phyloP scores from a whole-genome alignment of 495 filamentous ascomycete species.

The Articulospora tetracladia region DNA sequence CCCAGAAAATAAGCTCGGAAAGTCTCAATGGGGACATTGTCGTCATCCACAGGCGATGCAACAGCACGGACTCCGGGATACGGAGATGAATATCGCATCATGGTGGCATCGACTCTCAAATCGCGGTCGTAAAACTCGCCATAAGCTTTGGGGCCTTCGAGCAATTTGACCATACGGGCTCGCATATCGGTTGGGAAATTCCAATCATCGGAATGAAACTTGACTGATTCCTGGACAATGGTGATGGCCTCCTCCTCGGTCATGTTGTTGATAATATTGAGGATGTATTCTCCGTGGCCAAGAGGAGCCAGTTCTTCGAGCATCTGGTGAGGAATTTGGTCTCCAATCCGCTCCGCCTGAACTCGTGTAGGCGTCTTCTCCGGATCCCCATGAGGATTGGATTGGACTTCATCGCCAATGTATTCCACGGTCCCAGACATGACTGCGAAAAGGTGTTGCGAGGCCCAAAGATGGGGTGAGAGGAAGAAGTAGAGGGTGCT shows the following conservation, averaged over 20 bases:
- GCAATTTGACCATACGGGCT: slow-evolving; percentile 28
- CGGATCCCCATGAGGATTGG: slow-evolving; percentile 16
- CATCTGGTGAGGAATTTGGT: slow-evolving; percentile 32
- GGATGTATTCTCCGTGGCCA: slow-evolving; percentile 34
- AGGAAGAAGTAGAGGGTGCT: neutral
- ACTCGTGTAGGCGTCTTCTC: slow-evolving; percentile 26
- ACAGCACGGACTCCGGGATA: slow-evolving; percentile 45
- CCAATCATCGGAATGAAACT: slow-evolving; percentile 35
- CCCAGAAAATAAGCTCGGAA: slow-evolving; percentile 38
- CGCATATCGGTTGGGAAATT: slow-evolving; percentile 33
- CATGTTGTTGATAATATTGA: slow-evolving; percentile 35
- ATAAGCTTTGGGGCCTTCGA: slow-evolving; percentile 29
- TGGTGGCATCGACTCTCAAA: slow-evolving; percentile 32
- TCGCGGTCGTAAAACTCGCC: slow-evolving; percentile 36
- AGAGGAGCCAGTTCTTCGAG: slow-evolving; percentile 35
- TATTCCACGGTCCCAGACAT: slow-evolving; percentile 15
- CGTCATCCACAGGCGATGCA: slow-evolving; percentile 32
- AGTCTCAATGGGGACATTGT: slow-evolving; percentile 31
- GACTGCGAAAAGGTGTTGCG: neutral
- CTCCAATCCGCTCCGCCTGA: slow-evolving; percentile 16
- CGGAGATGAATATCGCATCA: slow-evolving; percentile 37
- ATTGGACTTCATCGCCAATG: slow-evolving; percentile 15
- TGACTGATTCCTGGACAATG: slow-evolving; percentile 29
- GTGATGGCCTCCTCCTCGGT: slow-evolving; percentile 32
- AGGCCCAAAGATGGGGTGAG: neutral